A percentile compares a stretch with the other conserved stretches of the same genome.
Evolutionary conservation across 495 filamentous ascomycete species (phyloP).

Genomic region (Penicillium cosmopolitanum): DNA sequence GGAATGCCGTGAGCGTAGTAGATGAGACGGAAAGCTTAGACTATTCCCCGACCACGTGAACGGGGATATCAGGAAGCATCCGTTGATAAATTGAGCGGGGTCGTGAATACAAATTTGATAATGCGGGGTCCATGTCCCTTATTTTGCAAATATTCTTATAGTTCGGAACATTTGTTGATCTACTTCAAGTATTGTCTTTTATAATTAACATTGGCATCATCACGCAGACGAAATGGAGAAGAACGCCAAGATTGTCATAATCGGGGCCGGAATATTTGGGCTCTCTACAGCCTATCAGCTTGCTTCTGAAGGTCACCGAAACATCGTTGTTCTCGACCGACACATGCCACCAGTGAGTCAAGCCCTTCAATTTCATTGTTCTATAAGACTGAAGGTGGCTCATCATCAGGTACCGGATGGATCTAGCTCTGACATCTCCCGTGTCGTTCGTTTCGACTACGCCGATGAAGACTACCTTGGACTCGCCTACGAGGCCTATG

Average conservation of each 20-base stretch:
- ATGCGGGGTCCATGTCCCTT: no score
- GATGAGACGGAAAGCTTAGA: no score
- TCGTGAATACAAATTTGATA: no score
- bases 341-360: conserved; percentile 44
- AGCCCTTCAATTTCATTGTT: no score
- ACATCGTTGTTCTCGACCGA: conserved; percentile 55
- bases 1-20: no score
- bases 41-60: no score
- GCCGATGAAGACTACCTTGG: conserved; percentile 61
- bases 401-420: conserved; percentile 46
- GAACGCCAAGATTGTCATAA: conserved; percentile 12
- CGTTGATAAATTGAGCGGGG: no score
- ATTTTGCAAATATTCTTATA: no score
- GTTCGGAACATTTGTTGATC: no score
- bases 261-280: conserved; percentile 21
- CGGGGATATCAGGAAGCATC: no score
- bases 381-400: neutral
- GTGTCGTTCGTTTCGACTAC: conserved; percentile 72
- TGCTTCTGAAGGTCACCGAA: conserved; percentile 15
- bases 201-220: neutral
- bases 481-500: conserved; percentile 61
- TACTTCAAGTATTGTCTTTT: no score
- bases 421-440: conserved; percentile 61
- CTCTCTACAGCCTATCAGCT: conserved; percentile 22
- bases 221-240: neutral